phyloP scores from a whole-genome alignment of 768 basidiomycete genomes.

The Krasilnikovozyma curviuscula region DNA sequence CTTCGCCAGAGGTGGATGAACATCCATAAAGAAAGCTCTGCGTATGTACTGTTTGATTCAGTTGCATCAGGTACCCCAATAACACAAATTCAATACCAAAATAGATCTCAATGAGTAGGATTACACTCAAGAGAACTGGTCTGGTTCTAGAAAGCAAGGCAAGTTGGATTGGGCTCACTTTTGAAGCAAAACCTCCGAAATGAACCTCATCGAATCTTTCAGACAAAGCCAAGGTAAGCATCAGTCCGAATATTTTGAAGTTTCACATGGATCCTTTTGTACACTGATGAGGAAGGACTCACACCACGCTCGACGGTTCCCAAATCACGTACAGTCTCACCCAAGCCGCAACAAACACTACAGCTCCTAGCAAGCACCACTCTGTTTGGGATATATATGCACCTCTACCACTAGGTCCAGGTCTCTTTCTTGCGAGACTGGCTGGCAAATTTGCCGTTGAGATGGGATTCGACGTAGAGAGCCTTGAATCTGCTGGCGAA shows the following conservation, averaged over 20 bases:
- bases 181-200: conserved; percentile 88
- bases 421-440: too few species aligned
- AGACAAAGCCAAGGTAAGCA: conserved; percentile 1
- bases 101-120: too few species aligned
- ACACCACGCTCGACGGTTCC: conserved; percentile 83
- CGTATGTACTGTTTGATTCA: conserved; percentile 51
- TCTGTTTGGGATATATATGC: conserved; percentile 28
- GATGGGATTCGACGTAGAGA: too few species aligned
- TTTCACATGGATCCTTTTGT: neutral
- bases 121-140: too few species aligned
- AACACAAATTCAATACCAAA: too few species aligned
- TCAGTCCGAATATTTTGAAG: neutral
- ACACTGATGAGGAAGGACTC: conserved; percentile 24
- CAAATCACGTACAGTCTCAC: conserved; percentile 76
- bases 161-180: conserved; percentile 18
- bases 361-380: conserved; percentile 47
- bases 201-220: conserved; percentile 91
- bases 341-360: conserved; percentile 50
- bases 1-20: conserved; percentile 93
- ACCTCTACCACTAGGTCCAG: too few species aligned
- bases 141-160: too few species aligned
- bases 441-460: too few species aligned
- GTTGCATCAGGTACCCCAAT: too few species aligned
- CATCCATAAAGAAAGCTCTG: conserved; percentile 55
- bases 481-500: too few species aligned